phyloP scores from a whole-genome alignment of 768 basidiomycete genomes.

The Mycena vitilis region DNA sequence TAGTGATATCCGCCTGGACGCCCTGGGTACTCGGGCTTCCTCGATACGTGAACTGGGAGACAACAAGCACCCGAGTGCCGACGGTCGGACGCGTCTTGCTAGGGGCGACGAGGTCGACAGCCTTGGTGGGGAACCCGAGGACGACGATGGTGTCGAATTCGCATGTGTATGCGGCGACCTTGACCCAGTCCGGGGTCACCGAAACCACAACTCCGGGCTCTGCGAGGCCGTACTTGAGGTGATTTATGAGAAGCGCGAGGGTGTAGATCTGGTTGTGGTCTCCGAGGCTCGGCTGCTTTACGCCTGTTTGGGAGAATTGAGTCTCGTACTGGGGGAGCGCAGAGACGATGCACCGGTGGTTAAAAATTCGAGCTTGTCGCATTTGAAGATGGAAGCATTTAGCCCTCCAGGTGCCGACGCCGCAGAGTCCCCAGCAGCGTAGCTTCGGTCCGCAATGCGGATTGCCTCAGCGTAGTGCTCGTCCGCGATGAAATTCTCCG shows the following conservation, averaged over 20 bases:
- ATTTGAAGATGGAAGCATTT: conserved; percentile 35
- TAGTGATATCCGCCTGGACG: conserved; percentile 31
- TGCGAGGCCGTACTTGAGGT: conserved; percentile 34
- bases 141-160: conserved; percentile 36
- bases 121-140: conserved; percentile 34
- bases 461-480: conserved; percentile 34
- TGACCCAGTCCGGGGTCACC: conserved; percentile 34
- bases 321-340: neutral
- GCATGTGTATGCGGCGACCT: conserved; percentile 34
- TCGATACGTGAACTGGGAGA: conserved; percentile 34
- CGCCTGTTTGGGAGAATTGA: conserved; percentile 13
- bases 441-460: conserved; percentile 30
- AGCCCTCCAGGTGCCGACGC: conserved; percentile 33
- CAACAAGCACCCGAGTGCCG: conserved; percentile 33
- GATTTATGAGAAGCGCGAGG: conserved; percentile 36
- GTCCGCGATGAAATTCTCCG: conserved; percentile 25
- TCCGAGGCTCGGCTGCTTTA: conserved; percentile 19
- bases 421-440: conserved; percentile 26
- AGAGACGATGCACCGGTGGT: conserved; percentile 22
- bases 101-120: conserved; percentile 32
- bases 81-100: conserved; percentile 23
- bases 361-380: conserved; percentile 30
- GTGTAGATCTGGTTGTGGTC: conserved; percentile 36
- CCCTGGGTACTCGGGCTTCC: conserved; percentile 21
- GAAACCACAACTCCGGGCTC: conserved; percentile 34